phyloP scores from a whole-genome alignment of 1,284 basidiomycete species.

The Xanthoconium separans region DNA sequence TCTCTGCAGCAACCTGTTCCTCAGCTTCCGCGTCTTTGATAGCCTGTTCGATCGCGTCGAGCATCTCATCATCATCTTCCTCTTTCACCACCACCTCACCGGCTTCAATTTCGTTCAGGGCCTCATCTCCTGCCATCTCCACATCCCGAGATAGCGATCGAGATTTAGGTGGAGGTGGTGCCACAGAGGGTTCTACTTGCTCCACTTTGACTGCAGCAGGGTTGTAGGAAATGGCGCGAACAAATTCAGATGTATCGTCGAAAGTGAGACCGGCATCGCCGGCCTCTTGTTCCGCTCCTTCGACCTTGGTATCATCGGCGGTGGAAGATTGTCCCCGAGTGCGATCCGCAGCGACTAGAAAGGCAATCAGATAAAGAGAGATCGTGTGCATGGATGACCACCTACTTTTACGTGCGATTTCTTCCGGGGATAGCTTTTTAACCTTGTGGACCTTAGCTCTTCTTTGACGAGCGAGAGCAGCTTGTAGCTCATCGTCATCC shows the following conservation, averaged over 20 bases:
- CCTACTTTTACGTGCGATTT: slow-evolving; percentile 79
- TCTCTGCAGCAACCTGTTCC: slow-evolving; percentile 41
- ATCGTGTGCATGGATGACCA: slow-evolving; percentile 9
- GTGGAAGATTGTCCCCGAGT: slow-evolving; percentile 49
- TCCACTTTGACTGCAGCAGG: slow-evolving; percentile 56
- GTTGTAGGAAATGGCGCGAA: slow-evolving; percentile 80
- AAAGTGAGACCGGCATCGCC: slow-evolving; percentile 74
- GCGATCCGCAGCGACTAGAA: slow-evolving; percentile 66
- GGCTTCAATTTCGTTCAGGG: slow-evolving; percentile 74
- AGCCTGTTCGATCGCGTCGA: slow-evolving; percentile 69
- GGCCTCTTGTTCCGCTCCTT: slow-evolving; percentile 61
- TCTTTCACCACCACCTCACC: slow-evolving; percentile 78
- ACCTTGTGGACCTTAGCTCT: slow-evolving; percentile 78
- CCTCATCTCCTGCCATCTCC: slow-evolving; percentile 61
- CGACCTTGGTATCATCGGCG: slow-evolving; percentile 47
- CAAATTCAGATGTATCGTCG: slow-evolving; percentile 97
- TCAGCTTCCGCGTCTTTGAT: slow-evolving; percentile 61
- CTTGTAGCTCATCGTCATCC: slow-evolving; percentile 98
- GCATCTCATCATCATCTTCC: slow-evolving; percentile 71
- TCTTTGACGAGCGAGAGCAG: slow-evolving; percentile 84
- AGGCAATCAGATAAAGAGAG: background rate
- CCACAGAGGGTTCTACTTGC: slow-evolving; percentile 39
- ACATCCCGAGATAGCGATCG: slow-evolving; percentile 50
- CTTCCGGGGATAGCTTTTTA: slow-evolving; percentile 81
- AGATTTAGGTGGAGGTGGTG: slow-evolving; percentile 36